A percentile compares a stretch with the other conserved stretches of the same genome.
These are phyloP conservation scores for Wallacemonas collosoma DNA, from an alignment of 208 protist species.

Conservation along the genomic window DNA sequence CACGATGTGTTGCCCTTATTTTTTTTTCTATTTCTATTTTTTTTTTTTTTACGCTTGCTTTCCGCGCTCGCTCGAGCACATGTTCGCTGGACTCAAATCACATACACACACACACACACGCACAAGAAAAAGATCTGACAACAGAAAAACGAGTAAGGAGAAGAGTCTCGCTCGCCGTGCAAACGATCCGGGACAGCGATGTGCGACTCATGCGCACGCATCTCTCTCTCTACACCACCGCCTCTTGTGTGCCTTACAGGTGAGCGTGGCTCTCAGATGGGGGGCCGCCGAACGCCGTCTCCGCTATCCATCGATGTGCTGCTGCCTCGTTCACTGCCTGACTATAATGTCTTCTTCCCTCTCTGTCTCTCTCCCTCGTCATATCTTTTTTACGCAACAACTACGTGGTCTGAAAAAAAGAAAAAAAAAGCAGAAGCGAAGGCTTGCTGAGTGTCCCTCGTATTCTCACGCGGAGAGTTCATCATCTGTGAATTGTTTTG, in stretches of 20 bases:
- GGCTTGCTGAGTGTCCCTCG: neutral
- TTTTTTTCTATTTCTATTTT: neutral
- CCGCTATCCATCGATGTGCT: no score
- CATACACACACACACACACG: no score
- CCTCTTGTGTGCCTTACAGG: no score
- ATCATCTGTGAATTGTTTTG: slow-evolving; percentile 14
- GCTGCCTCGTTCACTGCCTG: no score
- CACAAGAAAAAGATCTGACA: no score
- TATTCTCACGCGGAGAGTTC: neutral
- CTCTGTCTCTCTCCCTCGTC: slow-evolving; percentile 2
- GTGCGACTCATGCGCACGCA: neutral
- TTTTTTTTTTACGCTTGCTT: neutral
- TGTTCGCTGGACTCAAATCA: neutral
- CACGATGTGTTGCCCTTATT: neutral
- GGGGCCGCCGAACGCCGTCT: no score
- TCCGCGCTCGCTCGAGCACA: neutral
- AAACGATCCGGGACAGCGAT: no score
- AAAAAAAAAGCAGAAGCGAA: slow-evolving; percentile 19
- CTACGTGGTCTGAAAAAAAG: slow-evolving; percentile 14
- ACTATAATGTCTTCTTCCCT: neutral
- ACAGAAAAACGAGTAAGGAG: no score
- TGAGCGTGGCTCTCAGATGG: no score
- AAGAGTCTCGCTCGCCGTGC: no score
- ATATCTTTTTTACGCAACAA: slow-evolving; percentile 24
- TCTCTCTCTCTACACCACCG: slow-evolving; percentile 8